Evolutionary conservation across 2,329 filamentous ascomycete genomes (phyloP).

Genomic region (Saccharata proteae): DNA sequence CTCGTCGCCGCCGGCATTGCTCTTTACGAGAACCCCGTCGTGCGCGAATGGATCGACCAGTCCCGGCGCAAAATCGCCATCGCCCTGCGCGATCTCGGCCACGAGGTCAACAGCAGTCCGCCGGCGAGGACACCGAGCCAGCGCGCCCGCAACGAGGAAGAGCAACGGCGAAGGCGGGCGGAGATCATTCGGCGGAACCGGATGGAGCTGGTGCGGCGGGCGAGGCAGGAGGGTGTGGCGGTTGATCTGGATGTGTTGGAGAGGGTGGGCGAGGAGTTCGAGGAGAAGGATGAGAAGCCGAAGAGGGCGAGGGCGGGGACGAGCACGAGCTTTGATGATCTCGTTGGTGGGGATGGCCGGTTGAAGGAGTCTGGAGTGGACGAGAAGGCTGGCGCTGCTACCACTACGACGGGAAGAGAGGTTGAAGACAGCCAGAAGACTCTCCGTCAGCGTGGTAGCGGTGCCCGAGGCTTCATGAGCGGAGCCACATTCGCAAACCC

Average conservation of each 20-base stretch:
- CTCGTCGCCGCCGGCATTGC: conserved; percentile 51
- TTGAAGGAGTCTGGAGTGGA: conserved; percentile 14
- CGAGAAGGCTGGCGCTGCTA: conserved; percentile 12
- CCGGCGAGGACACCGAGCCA: background rate
- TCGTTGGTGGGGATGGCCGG: conserved; percentile 29
- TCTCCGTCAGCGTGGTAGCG: conserved; percentile 4
- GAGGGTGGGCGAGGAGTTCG: conserved; percentile 15
- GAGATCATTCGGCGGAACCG: conserved; percentile 22
- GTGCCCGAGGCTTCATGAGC: conserved; percentile 20
- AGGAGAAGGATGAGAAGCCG: conserved; percentile 10
- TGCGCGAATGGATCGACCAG: conserved; percentile 50
- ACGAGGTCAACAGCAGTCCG: conserved; percentile 37
- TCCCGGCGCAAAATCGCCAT: conserved; percentile 50
- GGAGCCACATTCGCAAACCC: conserved; percentile 32
- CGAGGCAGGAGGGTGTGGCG: conserved; percentile 27
- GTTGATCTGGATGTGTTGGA: conserved; percentile 29
- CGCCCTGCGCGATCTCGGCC: conserved; percentile 46
- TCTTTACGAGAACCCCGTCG: conserved; percentile 51
- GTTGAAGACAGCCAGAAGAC: conserved; percentile 9
- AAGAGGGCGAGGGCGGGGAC: conserved; percentile 10
- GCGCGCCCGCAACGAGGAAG: conserved; percentile 16
- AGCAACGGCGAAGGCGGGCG: conserved; percentile 17
- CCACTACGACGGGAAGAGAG: conserved; percentile 13
- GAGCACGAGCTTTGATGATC: conserved; percentile 25
- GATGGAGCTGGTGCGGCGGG: conserved; percentile 23